These are phyloP conservation scores for Aureobasidium mangrovei DNA, from an alignment of 2,329 filamentous ascomycete species.

Conservation along the genomic window DNA sequence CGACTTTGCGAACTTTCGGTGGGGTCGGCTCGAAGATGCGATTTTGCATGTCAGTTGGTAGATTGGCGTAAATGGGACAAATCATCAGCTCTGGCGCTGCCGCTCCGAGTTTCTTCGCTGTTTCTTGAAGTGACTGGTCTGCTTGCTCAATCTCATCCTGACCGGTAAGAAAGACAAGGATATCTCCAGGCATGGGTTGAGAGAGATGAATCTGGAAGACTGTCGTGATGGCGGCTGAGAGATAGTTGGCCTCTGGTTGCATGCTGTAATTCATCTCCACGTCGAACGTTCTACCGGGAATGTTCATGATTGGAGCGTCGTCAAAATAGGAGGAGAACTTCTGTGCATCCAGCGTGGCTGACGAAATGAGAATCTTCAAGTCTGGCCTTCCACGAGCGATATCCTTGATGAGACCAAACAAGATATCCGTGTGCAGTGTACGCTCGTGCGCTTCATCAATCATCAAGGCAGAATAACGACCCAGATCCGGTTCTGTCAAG, in stretches of 20 bases:
- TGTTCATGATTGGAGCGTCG: conserved; percentile 86
- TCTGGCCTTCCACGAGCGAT: conserved; percentile 74
- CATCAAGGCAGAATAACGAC: conserved; percentile 80
- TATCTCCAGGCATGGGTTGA: conserved; percentile 69
- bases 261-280: conserved; percentile 89
- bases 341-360: conserved; percentile 86
- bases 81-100: conserved; percentile 82
- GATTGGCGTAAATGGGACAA: conserved; percentile 86
- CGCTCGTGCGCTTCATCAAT: conserved; percentile 97
- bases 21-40: conserved; percentile 95
- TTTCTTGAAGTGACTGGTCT: conserved; percentile 75
- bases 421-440: conserved; percentile 81
- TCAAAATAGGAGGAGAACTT: conserved; percentile 91
- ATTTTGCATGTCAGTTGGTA: conserved; percentile 81
- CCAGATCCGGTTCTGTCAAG: conserved; percentile 76
- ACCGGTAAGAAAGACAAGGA: conserved; percentile 88
- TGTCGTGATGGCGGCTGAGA: conserved; percentile 83
- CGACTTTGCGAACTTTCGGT: conserved; percentile 75
- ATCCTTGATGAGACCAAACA: conserved; percentile 83
- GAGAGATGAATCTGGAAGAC: conserved; percentile 92
- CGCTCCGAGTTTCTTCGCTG: conserved; percentile 73
- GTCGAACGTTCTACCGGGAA: conserved; percentile 79
- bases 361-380: conserved; percentile 83
- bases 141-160: conserved; percentile 94
- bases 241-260: conserved; percentile 86